A percentile compares a stretch with the other conserved stretches of the same genome.
Conservation (phyloP, 805 yeast species). For the Candida glaebosa region DNA sequence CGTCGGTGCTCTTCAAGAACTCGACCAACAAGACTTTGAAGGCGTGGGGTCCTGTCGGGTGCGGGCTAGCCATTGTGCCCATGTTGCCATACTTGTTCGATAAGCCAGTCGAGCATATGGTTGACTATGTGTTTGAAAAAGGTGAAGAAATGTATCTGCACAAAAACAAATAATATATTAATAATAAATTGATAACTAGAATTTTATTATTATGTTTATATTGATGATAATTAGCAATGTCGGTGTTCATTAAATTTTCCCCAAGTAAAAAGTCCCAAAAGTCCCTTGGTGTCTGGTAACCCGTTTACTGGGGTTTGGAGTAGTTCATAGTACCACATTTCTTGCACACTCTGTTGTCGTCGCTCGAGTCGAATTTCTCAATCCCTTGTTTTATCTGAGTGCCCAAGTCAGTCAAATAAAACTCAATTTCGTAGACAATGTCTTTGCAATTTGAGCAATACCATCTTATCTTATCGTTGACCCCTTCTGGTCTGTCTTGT, state of each 20-base stretch:
- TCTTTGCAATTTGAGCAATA: slow-evolving; percentile 71
- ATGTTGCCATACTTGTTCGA: slow-evolving; percentile 74
- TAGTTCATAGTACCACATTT: slow-evolving; percentile 71
- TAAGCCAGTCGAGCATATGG: slow-evolving; percentile 72
- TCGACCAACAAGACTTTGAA: slow-evolving; percentile 44
- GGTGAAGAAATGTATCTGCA: slow-evolving; percentile 33
- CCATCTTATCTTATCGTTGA: slow-evolving; percentile 79
- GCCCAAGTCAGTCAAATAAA: slow-evolving; percentile 79
- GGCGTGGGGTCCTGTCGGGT: slow-evolving; percentile 73
- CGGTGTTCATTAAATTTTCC: too few relatives aligned
- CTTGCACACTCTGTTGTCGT: slow-evolving; percentile 65
- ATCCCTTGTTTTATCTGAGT: slow-evolving; percentile 88
- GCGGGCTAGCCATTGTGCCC: slow-evolving; percentile 77
- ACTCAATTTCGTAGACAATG: slow-evolving; percentile 63
- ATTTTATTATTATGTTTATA: too few relatives aligned
- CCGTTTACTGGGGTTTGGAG: slow-evolving; percentile 54
- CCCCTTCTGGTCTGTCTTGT: slow-evolving; percentile 78
- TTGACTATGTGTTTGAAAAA: slow-evolving; percentile 58
- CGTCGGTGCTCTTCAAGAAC: slow-evolving; percentile 60
- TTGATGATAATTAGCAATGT: too few relatives aligned
- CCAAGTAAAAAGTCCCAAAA: too few relatives aligned
- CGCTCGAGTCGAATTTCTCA: slow-evolving; percentile 59
- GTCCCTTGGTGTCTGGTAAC: too few relatives aligned
- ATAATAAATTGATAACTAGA: background rate
- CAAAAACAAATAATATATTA: background rate